A percentile compares a stretch with the other conserved stretches of the same genome.
Conservation (phyloP, 2,329 filamentous ascomycete species). For the Penicillium sp. region DNA sequence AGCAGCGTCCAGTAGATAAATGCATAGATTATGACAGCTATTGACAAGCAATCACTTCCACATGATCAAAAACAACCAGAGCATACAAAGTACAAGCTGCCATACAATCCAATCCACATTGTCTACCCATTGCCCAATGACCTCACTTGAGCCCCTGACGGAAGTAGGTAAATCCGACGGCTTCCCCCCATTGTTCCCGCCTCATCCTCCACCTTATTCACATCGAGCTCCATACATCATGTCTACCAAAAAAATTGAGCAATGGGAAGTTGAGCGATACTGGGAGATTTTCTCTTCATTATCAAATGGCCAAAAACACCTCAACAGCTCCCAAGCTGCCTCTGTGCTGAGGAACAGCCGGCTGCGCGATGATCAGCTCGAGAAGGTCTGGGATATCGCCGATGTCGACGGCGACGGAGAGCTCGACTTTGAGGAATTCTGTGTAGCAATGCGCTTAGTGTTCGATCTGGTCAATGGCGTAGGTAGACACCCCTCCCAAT, state of each 20-base stretch:
- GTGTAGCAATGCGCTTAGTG: conserved; percentile 95
- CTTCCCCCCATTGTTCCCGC: conserved; percentile 14
- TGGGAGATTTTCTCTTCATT: conserved; percentile 76
- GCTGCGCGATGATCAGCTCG: conserved; percentile 77
- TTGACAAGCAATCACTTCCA: background rate
- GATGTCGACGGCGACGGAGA: conserved; percentile 97
- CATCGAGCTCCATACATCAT: conserved; percentile 26
- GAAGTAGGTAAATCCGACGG: conserved; percentile 23
- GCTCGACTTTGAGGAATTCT: conserved; percentile 98
- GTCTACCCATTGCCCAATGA: conserved; percentile 12
- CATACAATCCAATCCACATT: background rate
- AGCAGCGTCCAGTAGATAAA: background rate
- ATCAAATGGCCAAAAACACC: conserved; percentile 59
- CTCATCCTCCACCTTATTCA: conserved; percentile 11
- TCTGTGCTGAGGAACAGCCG: conserved; percentile 70
- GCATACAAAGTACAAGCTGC: too few relatives aligned
- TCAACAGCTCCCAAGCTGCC: conserved; percentile 67
- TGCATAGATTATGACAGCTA: background rate
- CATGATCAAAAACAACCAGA: background rate
- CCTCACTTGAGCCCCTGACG: conserved; percentile 25
- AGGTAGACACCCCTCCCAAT: conserved; percentile 34
- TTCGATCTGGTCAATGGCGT: conserved; percentile 97
- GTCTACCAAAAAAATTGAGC: conserved; percentile 57
- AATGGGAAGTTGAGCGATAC: conserved; percentile 72
- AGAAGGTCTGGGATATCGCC: conserved; percentile 93